phyloP scores from a whole-genome alignment of 805 yeast species.

The Yarrowia sp. region DNA sequence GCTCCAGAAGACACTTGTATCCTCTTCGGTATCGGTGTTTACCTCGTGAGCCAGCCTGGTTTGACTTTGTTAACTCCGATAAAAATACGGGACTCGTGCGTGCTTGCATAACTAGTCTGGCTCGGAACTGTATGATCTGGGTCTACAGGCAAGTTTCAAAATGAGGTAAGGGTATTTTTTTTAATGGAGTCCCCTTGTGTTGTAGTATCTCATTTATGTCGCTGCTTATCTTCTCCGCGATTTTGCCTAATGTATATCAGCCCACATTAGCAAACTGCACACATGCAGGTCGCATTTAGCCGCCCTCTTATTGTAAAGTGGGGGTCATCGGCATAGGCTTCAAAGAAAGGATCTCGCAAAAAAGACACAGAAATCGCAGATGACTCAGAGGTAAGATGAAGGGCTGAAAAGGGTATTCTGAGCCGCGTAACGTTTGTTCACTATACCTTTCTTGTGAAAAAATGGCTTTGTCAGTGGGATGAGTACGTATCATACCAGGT shows the following conservation, averaged over 20 bases:
- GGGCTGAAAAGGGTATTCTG: neutral
- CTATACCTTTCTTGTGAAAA: no score
- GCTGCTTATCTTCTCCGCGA: neutral
- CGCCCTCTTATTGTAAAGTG: neutral
- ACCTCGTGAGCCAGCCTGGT: neutral
- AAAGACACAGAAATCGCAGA: no score
- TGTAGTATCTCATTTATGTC: no score
- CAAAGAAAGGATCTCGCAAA: no score
- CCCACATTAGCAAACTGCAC: conserved; percentile 8
- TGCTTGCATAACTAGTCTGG: neutral
- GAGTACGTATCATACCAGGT: no score
- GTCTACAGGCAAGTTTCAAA: neutral
- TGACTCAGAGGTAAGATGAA: no score
- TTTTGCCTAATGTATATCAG: conserved; percentile 1
- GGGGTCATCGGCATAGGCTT: conserved; percentile 1
- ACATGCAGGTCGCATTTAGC: conserved; percentile 7
- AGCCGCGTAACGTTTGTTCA: no score
- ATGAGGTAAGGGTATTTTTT: no score
- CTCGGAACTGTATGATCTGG: neutral
- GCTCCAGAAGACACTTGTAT: no score
- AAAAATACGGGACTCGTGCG: neutral
- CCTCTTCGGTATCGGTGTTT: no score
- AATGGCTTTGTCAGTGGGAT: no score
- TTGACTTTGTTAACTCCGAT: neutral
- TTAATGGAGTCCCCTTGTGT: no score